Base-by-base conservation (phyloP, 2,329 filamentous ascomycete species). In the Tolypocladium tropicale region DNA sequence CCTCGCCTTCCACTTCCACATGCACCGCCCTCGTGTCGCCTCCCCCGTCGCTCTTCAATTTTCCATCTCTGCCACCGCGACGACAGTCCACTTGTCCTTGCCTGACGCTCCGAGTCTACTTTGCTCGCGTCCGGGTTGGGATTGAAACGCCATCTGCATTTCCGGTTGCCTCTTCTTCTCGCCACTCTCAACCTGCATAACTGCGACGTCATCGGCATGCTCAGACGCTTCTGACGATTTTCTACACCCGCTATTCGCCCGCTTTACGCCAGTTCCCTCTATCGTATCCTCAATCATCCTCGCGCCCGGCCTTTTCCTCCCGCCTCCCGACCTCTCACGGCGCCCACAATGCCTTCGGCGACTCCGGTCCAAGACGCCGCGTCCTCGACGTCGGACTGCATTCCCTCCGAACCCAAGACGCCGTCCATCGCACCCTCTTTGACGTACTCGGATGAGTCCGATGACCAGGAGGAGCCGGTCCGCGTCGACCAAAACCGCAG, bases 371-470 rank as follows among this genome's bases (percentile, higher is more conserved):
- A 73, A 60, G 65, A 73, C 58, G 66, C 76, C 41, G 69, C 71
- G 59, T 67, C 73, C 58, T 68, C 75, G 32, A 66, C 70, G 36
- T 62, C 70, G 54, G 70, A 73, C 61, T 73, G 72, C 65, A 70
- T 76, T 37, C 74, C 77, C 23, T 69, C 76, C 58, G 76, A 79
- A 60, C 72, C 74, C 55, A 62, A 64, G 53, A 59, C 75, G 2
- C 75, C 77, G 46, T 84, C 82, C 14, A 71, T 78, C 52, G 81
- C 80, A 1, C 83, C 83, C 1, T 85, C 83, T 1, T 75, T 86
- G 55, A 84, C 81, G 55, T 85, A 81, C 63, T 85, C 82, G 16
- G 81, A 80, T 60, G 78, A 83, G 60, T 84, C 82, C 30, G 82
- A 84, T 61, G 81, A 81, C 57, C 77, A 79, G 55, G 79, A 82